phyloP scores from a whole-genome alignment of 306 rosid genomes.

The Canavalia gladiata region DNA sequence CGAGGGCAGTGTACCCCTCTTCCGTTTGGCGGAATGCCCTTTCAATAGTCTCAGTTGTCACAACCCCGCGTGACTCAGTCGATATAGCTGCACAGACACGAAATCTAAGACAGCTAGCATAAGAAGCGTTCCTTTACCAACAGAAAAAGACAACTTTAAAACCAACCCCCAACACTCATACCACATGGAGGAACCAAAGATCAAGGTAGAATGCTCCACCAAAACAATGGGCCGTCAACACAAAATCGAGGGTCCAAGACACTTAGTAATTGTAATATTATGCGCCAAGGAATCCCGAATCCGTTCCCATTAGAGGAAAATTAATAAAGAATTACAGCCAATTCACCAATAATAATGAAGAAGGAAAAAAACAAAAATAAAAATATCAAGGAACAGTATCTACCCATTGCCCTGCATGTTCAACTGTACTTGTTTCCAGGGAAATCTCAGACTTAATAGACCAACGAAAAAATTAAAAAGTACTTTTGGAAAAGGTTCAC shows the following conservation, averaged over 20 bases:
- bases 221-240: conserved; percentile 34
- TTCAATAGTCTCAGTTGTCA: conserved; percentile 64
- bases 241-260: conserved; percentile 19
- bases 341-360: conserved; percentile 11
- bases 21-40: conserved; percentile 71
- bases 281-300: not conserved
- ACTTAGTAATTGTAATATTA: conserved; percentile 5
- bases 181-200: conserved; percentile 41
- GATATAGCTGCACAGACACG: conserved; percentile 66
- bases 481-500: conserved; percentile 50
- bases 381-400: conserved; percentile 30
- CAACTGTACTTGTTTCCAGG: conserved; percentile 34
- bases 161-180: conserved; percentile 39
- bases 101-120: conserved; percentile 66
- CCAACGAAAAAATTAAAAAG: conserved; percentile 37
- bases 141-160: conserved; percentile 2
- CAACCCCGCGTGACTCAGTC: conserved; percentile 63
- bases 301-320: conserved; percentile 9
- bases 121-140: conserved; percentile 55
- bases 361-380: not conserved
- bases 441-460: conserved; percentile 39
- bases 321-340: not conserved
- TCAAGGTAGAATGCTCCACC: conserved; percentile 29
- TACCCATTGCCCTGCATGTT: conserved; percentile 39
- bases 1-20: conserved; percentile 72